Percentiles rank a stretch among this genome's conserved stretches.
These are phyloP conservation scores for Haematococcus sp. DNA, from an alignment of 139 green algal species.

Conservation along the genomic window DNA sequence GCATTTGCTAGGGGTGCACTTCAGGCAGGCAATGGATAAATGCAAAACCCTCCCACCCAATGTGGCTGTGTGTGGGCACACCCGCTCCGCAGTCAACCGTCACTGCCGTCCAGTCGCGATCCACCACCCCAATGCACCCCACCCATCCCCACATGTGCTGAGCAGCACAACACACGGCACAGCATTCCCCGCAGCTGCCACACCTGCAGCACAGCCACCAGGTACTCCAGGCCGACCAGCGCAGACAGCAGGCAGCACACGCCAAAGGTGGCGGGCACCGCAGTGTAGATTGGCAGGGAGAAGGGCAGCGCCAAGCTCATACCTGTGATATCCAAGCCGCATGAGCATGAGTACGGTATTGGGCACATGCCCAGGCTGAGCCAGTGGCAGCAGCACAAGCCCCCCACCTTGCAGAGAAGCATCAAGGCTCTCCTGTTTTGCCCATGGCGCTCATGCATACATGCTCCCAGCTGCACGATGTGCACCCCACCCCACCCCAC, in stretches of 20 bases:
- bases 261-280: slow-evolving; percentile 40
- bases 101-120: too few species aligned
- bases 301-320: slow-evolving; percentile 51
- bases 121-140: too few species aligned
- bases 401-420: slow-evolving; percentile 2
- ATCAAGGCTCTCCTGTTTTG: neutral
- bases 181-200: neutral
- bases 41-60: neutral
- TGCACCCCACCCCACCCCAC: neutral
- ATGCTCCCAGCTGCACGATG: neutral
- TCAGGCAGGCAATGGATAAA: neutral
- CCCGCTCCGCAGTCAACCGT: neutral
- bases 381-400: neutral
- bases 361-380: neutral
- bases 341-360: neutral
- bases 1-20: neutral
- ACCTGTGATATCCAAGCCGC: too few species aligned
- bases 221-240: slow-evolving; percentile 50
- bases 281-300: slow-evolving; percentile 47
- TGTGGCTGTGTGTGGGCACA: neutral
- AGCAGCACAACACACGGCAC: neutral
- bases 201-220: slow-evolving; percentile 49
- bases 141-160: neutral
- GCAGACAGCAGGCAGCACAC: slow-evolving; percentile 49
- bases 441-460: neutral